Conservation (phyloP, 2,329 filamentous ascomycete species). For the Hymenotorrendiella dingleyae region DNA sequence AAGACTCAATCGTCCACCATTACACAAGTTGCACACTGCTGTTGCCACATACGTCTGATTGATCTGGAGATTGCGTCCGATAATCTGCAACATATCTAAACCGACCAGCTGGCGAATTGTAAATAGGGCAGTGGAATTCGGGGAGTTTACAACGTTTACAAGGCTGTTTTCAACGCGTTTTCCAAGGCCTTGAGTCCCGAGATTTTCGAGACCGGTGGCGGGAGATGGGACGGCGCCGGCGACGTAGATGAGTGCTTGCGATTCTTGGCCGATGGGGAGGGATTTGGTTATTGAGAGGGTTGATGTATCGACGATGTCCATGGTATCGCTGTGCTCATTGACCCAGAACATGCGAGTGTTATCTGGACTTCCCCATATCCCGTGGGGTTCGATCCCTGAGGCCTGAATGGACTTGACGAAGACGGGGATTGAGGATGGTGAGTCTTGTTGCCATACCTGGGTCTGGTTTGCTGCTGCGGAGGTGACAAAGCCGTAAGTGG, state of each 20-base stretch:
- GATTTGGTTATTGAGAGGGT: constrained; percentile 1
- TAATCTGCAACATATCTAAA: constrained; percentile 4
- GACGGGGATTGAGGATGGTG: neutral
- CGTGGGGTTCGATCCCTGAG: constrained; percentile 3
- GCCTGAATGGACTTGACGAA: constrained; percentile 3
- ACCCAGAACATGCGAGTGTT: constrained; percentile 4
- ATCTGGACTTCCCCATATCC: constrained; percentile 7
- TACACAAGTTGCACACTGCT: constrained; percentile 4
- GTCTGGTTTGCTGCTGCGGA: constrained; percentile 4
- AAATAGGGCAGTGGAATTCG: constrained; percentile 1
- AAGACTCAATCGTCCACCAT: constrained; percentile 1
- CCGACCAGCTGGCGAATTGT: constrained; percentile 6
- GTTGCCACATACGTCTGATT: constrained; percentile 7
- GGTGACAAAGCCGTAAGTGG: constrained; percentile 2
- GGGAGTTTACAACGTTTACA: constrained; percentile 1
- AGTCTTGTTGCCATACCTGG: constrained; percentile 3
- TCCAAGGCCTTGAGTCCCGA: constrained; percentile 2
- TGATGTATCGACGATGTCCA: constrained; percentile 3
- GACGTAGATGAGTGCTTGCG: constrained; percentile 4
- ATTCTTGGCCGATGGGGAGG: constrained; percentile 1
- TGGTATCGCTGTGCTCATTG: constrained; percentile 5
- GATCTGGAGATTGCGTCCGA: constrained; percentile 1
- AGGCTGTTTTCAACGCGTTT: constrained; percentile 4
- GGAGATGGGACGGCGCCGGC: constrained; percentile 3
- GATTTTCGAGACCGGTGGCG: constrained; percentile 1